Conservation (phyloP, 1,284 basidiomycete genomes). For the Trichosporon coremiiforme region DNA sequence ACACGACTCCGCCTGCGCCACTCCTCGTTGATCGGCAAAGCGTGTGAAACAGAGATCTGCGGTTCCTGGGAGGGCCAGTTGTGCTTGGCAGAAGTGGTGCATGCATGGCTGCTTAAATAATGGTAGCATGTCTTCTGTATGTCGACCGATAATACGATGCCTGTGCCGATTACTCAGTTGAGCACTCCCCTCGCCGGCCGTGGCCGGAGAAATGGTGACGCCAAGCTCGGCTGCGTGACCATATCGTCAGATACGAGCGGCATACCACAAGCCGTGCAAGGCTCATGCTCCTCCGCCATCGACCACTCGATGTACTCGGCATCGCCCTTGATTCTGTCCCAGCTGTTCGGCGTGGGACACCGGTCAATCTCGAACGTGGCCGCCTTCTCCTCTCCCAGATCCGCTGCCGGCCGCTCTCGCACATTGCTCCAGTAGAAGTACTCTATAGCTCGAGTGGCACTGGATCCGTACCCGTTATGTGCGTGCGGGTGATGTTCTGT, state of each 20-base stretch:
- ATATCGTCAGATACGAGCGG: background rate
- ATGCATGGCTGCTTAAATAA: no score
- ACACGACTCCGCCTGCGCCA: background rate
- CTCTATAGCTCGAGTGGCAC: background rate
- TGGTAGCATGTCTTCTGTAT: no score
- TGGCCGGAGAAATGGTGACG: background rate
- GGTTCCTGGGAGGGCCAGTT: background rate
- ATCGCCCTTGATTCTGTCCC: conserved; percentile 3
- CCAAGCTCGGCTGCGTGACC: background rate
- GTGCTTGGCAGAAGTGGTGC: no score
- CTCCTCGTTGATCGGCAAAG: no score
- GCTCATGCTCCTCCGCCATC: background rate
- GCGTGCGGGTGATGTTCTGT: background rate
- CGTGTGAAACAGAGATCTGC: no score
- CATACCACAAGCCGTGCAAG: background rate
- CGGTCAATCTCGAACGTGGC: conserved; percentile 5
- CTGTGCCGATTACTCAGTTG: no score
- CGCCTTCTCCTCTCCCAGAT: background rate
- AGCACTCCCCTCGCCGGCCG: no score
- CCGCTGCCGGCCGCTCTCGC: background rate
- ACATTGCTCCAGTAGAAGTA: background rate
- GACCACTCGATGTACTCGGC: background rate
- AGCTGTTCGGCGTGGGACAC: background rate
- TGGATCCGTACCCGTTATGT: background rate
- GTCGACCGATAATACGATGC: no score